Evolutionary conservation across 2,329 filamentous ascomycete species (phyloP).

Genomic region (Pyrenophora graminea): DNA sequence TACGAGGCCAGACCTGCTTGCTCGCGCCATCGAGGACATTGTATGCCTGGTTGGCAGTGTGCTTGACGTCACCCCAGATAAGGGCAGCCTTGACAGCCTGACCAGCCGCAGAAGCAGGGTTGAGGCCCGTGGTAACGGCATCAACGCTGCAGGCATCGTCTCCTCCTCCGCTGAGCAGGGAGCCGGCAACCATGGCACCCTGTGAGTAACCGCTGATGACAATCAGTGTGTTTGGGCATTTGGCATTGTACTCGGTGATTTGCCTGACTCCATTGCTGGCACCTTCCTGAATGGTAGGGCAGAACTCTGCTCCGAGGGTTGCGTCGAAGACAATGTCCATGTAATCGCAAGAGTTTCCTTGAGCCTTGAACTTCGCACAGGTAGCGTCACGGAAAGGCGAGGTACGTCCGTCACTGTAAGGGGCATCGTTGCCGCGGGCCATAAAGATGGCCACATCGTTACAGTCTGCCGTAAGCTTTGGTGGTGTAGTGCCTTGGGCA

Average conservation of each 20-base stretch:
- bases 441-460: slow-evolving; percentile 11
- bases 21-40: slow-evolving; percentile 13
- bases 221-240: slow-evolving; percentile 7
- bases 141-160: slow-evolving; percentile 9
- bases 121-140: slow-evolving; percentile 2
- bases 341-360: slow-evolving; percentile 9
- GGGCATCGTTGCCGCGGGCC: slow-evolving; percentile 12
- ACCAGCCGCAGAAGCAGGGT: slow-evolving; percentile 2
- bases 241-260: slow-evolving; percentile 12
- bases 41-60: slow-evolving; percentile 10
- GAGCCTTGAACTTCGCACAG: slow-evolving; percentile 7
- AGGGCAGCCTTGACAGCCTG: slow-evolving; percentile 10
- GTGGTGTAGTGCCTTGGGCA: slow-evolving; percentile 7
- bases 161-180: slow-evolving; percentile 9
- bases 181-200: slow-evolving; percentile 8
- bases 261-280: slow-evolving; percentile 8
- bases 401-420: slow-evolving; percentile 10
- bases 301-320: slow-evolving; percentile 3
- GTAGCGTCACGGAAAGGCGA: slow-evolving; percentile 6
- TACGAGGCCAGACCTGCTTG: slow-evolving; percentile 10
- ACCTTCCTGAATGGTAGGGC: slow-evolving; percentile 11
- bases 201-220: slow-evolving; percentile 12
- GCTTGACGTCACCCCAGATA: slow-evolving; percentile 11
- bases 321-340: slow-evolving; percentile 11
- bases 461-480: slow-evolving; percentile 8